Evolutionary conservation across 2,329 filamentous ascomycete species (phyloP).

Genomic region (Zymoseptoria ardabiliae): DNA sequence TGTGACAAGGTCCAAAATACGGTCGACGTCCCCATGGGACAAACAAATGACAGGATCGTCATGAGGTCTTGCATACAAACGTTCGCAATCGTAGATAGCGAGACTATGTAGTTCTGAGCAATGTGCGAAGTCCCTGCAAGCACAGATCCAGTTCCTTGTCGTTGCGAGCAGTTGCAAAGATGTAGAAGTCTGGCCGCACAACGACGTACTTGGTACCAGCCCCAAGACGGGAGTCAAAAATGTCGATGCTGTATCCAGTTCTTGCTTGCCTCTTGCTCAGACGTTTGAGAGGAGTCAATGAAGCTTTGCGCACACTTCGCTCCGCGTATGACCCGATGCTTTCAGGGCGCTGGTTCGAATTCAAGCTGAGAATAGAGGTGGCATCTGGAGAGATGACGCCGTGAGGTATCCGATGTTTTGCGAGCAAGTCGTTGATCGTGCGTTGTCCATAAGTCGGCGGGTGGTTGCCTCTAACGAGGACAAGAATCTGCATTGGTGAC

Average conservation of each 20-base stretch:
- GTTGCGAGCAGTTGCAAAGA: conserved; percentile 2
- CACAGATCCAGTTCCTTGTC: neutral
- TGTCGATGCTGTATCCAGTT: neutral
- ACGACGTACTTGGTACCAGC: neutral
- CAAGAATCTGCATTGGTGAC: neutral
- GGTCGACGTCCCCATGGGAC: too few species aligned
- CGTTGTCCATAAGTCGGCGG: neutral
- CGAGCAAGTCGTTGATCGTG: neutral
- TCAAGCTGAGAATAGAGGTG: neutral
- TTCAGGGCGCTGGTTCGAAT: neutral
- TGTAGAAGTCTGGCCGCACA: conserved; percentile 4
- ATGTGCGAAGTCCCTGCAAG: neutral
- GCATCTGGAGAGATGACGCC: neutral
- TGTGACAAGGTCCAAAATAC: too few species aligned
- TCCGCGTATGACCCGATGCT: neutral
- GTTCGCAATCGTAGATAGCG: too few species aligned
- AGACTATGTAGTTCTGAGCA: neutral
- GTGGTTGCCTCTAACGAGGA: neutral
- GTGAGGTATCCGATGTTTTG: neutral
- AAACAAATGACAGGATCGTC: too few species aligned
- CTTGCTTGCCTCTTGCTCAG: neutral
- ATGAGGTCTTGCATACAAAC: too few species aligned
- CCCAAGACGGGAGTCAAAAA: conserved; percentile 1
- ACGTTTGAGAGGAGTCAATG: neutral
- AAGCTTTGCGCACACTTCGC: neutral